Conservation (phyloP, 1,284 basidiomycete species). For the Ganoderma resinaceum region DNA sequence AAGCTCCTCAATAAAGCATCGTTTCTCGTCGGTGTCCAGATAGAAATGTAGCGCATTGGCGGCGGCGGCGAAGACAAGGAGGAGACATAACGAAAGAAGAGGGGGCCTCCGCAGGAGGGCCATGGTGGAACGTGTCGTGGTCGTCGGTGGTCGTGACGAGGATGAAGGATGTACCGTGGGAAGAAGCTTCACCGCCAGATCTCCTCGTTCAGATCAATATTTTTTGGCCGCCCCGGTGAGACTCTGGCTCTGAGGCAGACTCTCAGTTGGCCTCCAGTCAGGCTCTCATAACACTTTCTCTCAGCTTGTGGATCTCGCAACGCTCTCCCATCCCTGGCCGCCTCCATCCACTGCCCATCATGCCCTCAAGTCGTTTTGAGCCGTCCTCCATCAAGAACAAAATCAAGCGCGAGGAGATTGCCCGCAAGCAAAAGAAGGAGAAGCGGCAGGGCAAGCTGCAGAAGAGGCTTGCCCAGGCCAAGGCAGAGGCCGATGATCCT, state of each 20-base stretch:
- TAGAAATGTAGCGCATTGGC: conserved; percentile 87
- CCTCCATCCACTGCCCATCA: conserved; percentile 33
- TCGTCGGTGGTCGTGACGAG: conserved; percentile 33
- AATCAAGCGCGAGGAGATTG: conserved; percentile 80
- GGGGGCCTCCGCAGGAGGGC: conserved; percentile 38
- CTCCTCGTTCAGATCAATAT: conserved; percentile 22
- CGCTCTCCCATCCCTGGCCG: conserved; percentile 2
- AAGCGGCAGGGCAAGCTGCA: conserved; percentile 87
- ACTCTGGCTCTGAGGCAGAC: too few relatives aligned
- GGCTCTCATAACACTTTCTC: too few relatives aligned
- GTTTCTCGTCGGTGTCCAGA: conserved; percentile 88
- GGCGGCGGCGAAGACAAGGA: conserved; percentile 49
- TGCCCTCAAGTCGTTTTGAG: conserved; percentile 63
- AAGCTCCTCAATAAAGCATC: conserved; percentile 97
- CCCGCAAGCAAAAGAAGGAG: conserved; percentile 78
- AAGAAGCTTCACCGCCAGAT: conserved; percentile 24
- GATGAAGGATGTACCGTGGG: conserved; percentile 34
- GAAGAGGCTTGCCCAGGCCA: conserved; percentile 76
- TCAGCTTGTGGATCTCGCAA: not conserved
- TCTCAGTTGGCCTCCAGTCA: conserved; percentile 1
- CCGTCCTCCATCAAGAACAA: conserved; percentile 84
- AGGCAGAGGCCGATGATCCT: conserved; percentile 76
- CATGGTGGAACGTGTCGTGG: conserved; percentile 37
- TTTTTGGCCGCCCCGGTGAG: conserved; percentile 20
- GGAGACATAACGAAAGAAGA: conserved; percentile 45